Conservation (phyloP, 148 eudicot genomes). For the Mesembryanthemum crystallinum region DNA sequence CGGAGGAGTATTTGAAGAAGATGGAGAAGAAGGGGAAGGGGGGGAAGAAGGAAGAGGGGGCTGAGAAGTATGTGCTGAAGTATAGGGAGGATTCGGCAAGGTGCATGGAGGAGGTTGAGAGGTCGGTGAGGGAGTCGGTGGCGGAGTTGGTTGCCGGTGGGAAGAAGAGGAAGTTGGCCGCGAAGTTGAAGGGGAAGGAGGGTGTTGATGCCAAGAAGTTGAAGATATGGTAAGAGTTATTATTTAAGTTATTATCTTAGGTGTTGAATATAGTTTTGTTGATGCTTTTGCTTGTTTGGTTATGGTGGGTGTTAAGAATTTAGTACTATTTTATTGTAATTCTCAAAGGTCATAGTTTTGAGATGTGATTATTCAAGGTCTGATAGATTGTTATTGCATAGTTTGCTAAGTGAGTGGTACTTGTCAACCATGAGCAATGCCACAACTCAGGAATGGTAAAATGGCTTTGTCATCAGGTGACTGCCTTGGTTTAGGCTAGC, state of each 20-base stretch:
- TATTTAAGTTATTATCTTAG: background rate
- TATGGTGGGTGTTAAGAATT: background rate
- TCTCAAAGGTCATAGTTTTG: too few species aligned
- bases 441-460: background rate
- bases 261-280: background rate
- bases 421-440: too few species aligned
- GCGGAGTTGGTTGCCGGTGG: constrained; percentile 31
- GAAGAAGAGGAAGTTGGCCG: constrained; percentile 36
- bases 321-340: background rate
- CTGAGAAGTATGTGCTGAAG: constrained; percentile 77
- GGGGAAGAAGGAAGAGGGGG: constrained; percentile 38
- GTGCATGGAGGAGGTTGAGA: constrained; percentile 81
- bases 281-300: background rate
- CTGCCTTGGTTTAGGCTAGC: background rate
- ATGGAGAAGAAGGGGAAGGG: constrained; percentile 53
- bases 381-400: too few species aligned
- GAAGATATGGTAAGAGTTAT: constrained; percentile 68
- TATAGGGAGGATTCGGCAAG: constrained; percentile 64
- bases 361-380: too few species aligned
- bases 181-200: constrained; percentile 44
- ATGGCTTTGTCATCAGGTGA: background rate
- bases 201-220: constrained; percentile 49
- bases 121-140: constrained; percentile 73
- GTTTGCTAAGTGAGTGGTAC: too few species aligned
- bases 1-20: constrained; percentile 85